A percentile compares a stretch with the other conserved stretches of the same genome.
Conservation (phyloP, 176 grass and related monocot species). For the Eragrostis curvula region DNA sequence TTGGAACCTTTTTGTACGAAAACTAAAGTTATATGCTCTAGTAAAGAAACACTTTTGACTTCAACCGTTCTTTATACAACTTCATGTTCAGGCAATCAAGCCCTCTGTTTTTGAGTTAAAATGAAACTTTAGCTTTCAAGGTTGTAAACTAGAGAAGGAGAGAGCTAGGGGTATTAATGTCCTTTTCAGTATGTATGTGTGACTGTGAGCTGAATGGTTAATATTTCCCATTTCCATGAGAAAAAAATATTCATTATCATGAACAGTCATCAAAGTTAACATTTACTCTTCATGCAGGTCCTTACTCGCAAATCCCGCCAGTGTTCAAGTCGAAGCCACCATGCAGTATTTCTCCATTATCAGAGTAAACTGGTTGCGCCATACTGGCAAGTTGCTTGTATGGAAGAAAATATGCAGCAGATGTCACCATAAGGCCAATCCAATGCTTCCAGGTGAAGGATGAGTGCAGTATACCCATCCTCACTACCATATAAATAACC, state of each 20-base stretch:
- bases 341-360: constrained; percentile 71
- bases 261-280: not conserved
- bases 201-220: not conserved
- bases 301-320: constrained; percentile 85
- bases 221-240: not conserved
- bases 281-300: constrained; percentile 9
- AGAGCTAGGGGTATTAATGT: not conserved
- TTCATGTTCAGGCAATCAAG: not conserved
- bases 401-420: constrained; percentile 69
- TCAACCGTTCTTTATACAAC: not conserved
- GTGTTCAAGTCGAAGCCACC: constrained; percentile 82
- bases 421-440: constrained; percentile 86
- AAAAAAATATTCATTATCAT: not conserved
- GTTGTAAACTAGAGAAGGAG: constrained; percentile 3
- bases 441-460: constrained; percentile 98
- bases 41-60: not conserved
- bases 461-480: constrained; percentile 84
- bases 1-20: not conserved
- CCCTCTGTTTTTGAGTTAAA: constrained; percentile 10
- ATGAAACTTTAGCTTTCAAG: not conserved
- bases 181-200: not conserved
- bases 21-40: not conserved
- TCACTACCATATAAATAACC: constrained; percentile 79
- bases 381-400: constrained; percentile 93
- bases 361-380: constrained; percentile 71